Evolutionary conservation across 257 asterid genomes (phyloP).

Genomic region (Thymus quinquecostatus): DNA sequence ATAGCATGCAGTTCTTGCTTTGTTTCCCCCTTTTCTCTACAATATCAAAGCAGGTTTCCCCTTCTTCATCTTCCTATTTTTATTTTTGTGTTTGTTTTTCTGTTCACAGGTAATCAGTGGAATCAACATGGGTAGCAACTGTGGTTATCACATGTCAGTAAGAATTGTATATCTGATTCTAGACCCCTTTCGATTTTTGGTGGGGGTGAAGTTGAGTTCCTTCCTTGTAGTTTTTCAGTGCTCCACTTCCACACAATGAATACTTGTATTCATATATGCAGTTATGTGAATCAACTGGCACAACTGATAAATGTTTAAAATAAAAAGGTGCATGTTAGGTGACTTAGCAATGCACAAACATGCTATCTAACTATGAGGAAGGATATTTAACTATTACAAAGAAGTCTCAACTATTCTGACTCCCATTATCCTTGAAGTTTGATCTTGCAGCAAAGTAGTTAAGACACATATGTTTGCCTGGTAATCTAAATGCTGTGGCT

Average conservation of each 20-base stretch:
- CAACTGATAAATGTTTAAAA: constrained; percentile 9
- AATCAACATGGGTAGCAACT: constrained; percentile 87
- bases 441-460: background rate
- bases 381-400: background rate
- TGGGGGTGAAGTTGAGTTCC: constrained; percentile 6
- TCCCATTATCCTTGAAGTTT: constrained; percentile 4
- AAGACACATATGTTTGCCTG: constrained; percentile 3
- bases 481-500: constrained; percentile 35
- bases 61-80: constrained; percentile 13
- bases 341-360: background rate
- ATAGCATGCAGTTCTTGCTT: background rate
- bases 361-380: constrained; percentile 6
- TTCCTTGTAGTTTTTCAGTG: constrained; percentile 7
- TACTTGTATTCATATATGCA: background rate
- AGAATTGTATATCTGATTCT: constrained; percentile 25
- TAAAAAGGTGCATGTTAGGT: background rate
- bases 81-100: background rate
- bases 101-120: constrained; percentile 76
- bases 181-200: constrained; percentile 1
- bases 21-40: background rate
- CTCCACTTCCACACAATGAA: constrained; percentile 22
- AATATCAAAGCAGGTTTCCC: constrained; percentile 16
- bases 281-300: constrained; percentile 10
- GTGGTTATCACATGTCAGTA: constrained; percentile 81
- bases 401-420: background rate